Base-by-base conservation (phyloP, 2,329 filamentous ascomycete genomes). In the Sarocladium strictum region DNA sequence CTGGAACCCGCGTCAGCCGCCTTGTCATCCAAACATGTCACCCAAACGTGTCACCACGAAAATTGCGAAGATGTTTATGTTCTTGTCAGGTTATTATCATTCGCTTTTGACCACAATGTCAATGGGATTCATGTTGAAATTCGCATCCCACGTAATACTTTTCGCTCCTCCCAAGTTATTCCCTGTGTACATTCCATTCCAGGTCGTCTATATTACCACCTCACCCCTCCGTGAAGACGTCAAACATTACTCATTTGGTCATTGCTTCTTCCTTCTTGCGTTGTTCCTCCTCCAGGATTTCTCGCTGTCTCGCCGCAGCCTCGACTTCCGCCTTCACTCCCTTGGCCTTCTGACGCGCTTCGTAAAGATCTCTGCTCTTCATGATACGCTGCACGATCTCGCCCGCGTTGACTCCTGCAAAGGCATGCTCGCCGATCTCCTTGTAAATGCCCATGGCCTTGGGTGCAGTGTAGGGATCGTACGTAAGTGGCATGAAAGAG, bases 371-470 rank as follows among this genome's bases (percentile, higher is more conserved):
- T 32, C 92, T 80, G 64, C 90, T 92, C 69, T 85, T 88, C 77
- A 97, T 78, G 66, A 99, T 99, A 29, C 94, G 79, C 61, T 87
- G 83, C 49, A 99, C 92, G 62, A 99, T 97, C 62, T 94, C 87
- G 2, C 86, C 91, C 1, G 93, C 91, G 69, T 97, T 97, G 59
- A 97, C 91, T 58, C 91, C 80, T 59, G 89, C 81, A 67, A 93
- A 99, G 19, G 83, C 77, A 71, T 99, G 94, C 53, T 76, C 70
- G 11, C 81, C 81, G 40, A 96, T 85, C 67, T 96, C 83, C 38
- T 77, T 80, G 76, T 96, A 96, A 65, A 99, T 90, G 32, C 87
- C 86, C 76, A 96, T 84, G 49, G 79, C 76, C 70, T 92, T 94
- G 53, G 91, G 85, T 14, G 84, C 89, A 26, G 79, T 77, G 72